phyloP scores from a whole-genome alignment of 75 land plant genomes.

The Selaginella moellendorffii region DNA sequence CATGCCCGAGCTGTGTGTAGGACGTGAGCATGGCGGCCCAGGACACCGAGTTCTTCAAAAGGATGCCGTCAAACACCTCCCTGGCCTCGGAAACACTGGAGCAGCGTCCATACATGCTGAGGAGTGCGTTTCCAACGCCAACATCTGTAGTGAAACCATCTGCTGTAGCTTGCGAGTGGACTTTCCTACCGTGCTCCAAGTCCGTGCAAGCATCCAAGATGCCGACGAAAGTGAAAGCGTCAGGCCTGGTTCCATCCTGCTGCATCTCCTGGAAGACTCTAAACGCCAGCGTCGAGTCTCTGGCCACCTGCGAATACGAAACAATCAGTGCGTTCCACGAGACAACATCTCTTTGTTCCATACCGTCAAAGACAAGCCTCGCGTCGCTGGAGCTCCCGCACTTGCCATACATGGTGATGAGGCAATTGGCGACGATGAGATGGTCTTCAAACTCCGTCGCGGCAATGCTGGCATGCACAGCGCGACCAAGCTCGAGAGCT shows the following conservation, averaged over 20 bases:
- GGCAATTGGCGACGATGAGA: constrained; percentile 37
- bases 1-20: background rate
- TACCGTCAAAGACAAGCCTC: constrained; percentile 12
- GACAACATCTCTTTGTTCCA: constrained; percentile 25
- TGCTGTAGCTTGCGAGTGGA: constrained; percentile 36
- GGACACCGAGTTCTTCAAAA: background rate
- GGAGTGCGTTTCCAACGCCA: constrained; percentile 13
- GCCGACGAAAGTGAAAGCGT: no score
- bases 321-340: constrained; percentile 38
- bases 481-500: constrained; percentile 22
- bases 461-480: constrained; percentile 28
- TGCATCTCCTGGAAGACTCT: constrained; percentile 34
- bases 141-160: constrained; percentile 34
- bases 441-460: constrained; percentile 25
- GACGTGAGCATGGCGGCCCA: background rate
- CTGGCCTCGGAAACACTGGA: background rate
- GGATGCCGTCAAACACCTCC: background rate
- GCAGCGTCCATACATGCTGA: background rate
- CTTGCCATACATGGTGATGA: constrained; percentile 48
- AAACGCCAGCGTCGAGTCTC: constrained; percentile 18
- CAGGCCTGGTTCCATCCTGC: constrained; percentile 24
- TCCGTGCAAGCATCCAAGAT: constrained; percentile 48
- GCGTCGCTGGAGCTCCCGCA: constrained; percentile 24
- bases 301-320: constrained; percentile 29
- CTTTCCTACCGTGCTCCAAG: constrained; percentile 60